Evolutionary conservation across 441 rosid species (phyloP), one percentile per base, ranked within the genome.

Genomic region (Gossypium aridum): DNA sequence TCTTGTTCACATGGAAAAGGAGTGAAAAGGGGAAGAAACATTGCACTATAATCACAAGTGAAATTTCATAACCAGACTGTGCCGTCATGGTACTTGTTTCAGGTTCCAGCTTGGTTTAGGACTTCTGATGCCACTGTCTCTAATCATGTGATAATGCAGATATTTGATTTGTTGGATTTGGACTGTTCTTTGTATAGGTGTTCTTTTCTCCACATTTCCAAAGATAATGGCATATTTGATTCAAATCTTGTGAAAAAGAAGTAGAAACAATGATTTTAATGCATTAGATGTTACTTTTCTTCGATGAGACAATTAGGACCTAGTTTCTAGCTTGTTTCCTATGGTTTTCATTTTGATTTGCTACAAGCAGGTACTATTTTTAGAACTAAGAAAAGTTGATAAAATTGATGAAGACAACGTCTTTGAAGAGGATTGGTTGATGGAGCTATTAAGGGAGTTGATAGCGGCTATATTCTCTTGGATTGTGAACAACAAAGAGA

Each of bases 371-470:
- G 79, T 82, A 45, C 62, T 90, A 43, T 90, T 88, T 80, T 73
- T 83, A 62, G 90, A 90, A 62, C 77, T 90, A 61, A 80, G 88
- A 79, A 80, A 85, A 75, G 56, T 87, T 72, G 79, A 81, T 66
- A 76, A 81, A 75, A 81, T 78, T 71, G 77, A 83, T 31, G 82
- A 85, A 71, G 84, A 85, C 26, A 73, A 81, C 69, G 75, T 76
- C 68, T 82, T 82, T 61, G 84, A 86, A 68, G 74, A 9, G 71
- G 78, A 82, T 63, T 87, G 95, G 95, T 74, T 87, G 78, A 79
- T 67, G 80, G 84, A 80, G 59, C 83, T 90, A 12, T 51, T 80
- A 71, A 79, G 81, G 74, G 91, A 88, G 72, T 54, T 90, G 56
- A 75, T 85, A 74, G 84, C 81, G 79, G 79, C 87, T 68, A 71